A percentile compares a stretch with the other conserved stretches of the same genome.
Evolutionary conservation across 768 basidiomycete genomes (phyloP).

Genomic region (Termitomyces sp.): DNA sequence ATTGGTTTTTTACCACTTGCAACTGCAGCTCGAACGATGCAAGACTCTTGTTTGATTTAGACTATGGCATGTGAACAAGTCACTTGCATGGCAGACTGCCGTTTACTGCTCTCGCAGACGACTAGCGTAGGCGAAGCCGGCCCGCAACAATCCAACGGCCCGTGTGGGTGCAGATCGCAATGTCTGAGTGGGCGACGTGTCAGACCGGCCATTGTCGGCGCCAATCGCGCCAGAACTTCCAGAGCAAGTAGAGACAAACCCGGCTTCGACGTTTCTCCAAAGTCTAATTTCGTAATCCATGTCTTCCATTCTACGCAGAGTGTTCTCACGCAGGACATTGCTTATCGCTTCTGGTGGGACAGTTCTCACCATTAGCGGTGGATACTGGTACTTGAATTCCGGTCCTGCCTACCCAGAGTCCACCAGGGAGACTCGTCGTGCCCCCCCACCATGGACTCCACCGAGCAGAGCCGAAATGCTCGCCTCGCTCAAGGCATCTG

Average conservation of each 20-base stretch:
- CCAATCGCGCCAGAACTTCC: too few relatives aligned
- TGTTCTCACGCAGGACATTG: constrained; percentile 55
- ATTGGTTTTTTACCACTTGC: too few relatives aligned
- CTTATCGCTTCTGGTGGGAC: constrained; percentile 50
- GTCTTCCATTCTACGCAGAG: constrained; percentile 21
- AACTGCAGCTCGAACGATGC: too few relatives aligned
- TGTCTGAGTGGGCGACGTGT: neutral
- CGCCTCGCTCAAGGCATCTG: constrained; percentile 46
- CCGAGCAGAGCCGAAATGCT: constrained; percentile 68
- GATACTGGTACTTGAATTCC: constrained; percentile 71
- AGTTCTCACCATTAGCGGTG: constrained; percentile 46
- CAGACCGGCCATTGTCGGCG: too few relatives aligned
- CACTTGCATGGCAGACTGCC: too few relatives aligned
- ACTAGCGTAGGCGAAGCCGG: too few relatives aligned
- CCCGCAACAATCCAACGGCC: neutral
- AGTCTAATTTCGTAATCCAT: neutral
- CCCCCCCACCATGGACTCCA: constrained; percentile 77
- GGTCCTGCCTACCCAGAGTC: constrained; percentile 64
- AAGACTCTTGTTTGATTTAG: too few relatives aligned
- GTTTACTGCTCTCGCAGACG: too few relatives aligned
- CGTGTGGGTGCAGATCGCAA: neutral
- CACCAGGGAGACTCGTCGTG: constrained; percentile 61
- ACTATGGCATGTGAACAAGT: too few relatives aligned
- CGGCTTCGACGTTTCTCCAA: neutral
- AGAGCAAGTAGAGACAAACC: neutral